These are phyloP conservation scores for Phenoliferia sp. DNA, from an alignment of 1,284 basidiomycete species.

Conservation along the genomic window DNA sequence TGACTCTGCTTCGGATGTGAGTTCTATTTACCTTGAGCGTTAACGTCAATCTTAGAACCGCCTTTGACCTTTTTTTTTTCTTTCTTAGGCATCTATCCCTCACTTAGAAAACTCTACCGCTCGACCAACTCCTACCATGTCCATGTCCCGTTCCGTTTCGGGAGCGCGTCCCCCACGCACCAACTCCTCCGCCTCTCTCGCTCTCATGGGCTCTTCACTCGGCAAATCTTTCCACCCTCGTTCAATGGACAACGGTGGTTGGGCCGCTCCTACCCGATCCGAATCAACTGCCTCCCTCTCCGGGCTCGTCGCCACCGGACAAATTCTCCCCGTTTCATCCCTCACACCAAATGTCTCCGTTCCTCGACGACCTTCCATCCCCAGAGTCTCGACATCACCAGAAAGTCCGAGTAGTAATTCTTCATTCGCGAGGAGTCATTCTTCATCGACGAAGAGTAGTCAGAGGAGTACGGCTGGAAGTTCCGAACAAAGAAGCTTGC, in stretches of 20 bases:
- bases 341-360: not conserved
- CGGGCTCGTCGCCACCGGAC: slow-evolving; percentile 10
- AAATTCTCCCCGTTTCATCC: slow-evolving; percentile 1
- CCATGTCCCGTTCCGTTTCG: not conserved
- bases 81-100: not conserved
- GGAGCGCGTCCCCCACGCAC: not conserved
- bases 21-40: not conserved
- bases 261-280: not conserved
- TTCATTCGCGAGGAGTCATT: not conserved
- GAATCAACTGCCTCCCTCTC: slow-evolving; percentile 4
- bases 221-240: not conserved
- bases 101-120: not conserved
- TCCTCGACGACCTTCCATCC: not conserved
- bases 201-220: slow-evolving; percentile 15
- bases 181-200: slow-evolving; percentile 16
- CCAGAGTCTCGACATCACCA: slow-evolving; percentile 5
- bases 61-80: not conserved
- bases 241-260: not conserved
- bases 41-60: too few species aligned
- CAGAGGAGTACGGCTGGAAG: not conserved
- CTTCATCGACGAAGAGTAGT: not conserved
- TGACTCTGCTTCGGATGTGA: not conserved
- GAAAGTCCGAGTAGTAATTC: not conserved
- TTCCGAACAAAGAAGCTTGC: not conserved
- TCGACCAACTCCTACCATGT: not conserved